phyloP scores from a whole-genome alignment of 306 rosid species.

The Quercus glauca region DNA sequence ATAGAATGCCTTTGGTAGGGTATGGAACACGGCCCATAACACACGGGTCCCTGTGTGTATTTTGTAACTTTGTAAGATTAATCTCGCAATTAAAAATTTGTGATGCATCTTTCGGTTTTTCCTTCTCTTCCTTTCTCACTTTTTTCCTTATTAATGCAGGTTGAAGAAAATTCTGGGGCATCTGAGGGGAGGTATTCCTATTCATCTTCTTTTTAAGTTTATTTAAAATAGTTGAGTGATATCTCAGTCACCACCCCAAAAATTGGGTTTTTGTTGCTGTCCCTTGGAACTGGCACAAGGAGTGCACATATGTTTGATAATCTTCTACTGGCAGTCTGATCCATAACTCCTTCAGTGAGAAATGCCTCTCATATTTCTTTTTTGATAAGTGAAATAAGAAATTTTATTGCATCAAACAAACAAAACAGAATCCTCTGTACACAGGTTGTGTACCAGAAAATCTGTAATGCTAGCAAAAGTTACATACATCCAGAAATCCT shows the following conservation, averaged over 20 bases:
- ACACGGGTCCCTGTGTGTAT: neutral
- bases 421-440: too few species aligned
- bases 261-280: neutral
- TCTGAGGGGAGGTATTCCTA: conserved; percentile 32
- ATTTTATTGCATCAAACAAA: too few species aligned
- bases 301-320: neutral
- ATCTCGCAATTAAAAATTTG: neutral
- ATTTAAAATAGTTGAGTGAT: conserved; percentile 7
- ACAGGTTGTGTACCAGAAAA: too few species aligned
- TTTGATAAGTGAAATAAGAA: too few species aligned
- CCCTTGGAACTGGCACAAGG: conserved; percentile 3
- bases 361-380: neutral
- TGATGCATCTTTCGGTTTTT: neutral
- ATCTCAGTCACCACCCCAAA: neutral
- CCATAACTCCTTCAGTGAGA: neutral
- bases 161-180: conserved; percentile 29
- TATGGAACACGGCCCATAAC: neutral
- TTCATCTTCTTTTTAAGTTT: neutral
- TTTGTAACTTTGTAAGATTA: neutral
- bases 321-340: neutral
- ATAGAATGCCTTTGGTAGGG: neutral
- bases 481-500: too few species aligned
- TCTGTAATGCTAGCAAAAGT: too few species aligned
- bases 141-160: conserved; percentile 26
- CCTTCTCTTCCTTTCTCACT: neutral